Evolutionary conservation across 2,329 filamentous ascomycete species (phyloP), one percentile per base, ranked within the genome.

Genomic region (Alternaria infectoria): DNA sequence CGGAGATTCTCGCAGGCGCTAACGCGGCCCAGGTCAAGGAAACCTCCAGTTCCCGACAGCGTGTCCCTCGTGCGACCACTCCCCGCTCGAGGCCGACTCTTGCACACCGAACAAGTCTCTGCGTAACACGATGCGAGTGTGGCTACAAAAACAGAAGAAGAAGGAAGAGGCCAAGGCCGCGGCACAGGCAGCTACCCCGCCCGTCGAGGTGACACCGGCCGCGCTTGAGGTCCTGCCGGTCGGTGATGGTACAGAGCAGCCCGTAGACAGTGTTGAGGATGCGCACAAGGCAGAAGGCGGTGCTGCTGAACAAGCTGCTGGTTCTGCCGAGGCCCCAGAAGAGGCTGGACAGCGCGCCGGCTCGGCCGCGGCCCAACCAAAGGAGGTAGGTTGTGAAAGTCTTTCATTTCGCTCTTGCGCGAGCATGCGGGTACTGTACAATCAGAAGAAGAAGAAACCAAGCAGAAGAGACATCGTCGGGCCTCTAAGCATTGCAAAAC

Each of bases 51-150:
- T 93, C 79, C 93, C 97, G 80, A 85, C 88, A 8, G 90, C 89
- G 47, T 99, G 96, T 74, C 95, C 96, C 3, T 91, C 97, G 62
- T 99, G 96, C 86, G 92, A 94, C 68, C 96, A 99, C 78, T 91
- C 89, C 21, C 96, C 96, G 0, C 87, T 99, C 62, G 93, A 93
- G 26, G 88, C 91, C 50, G 92, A 93, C 64, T 91, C 96, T 69
- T 97, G 94, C 84, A 93, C 91, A 66, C 89, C 93, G 2, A 93
- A 97, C 80, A 97, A 97, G 78, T 89, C 91, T 26, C 84, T 98
- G n/a, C 90, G 96, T 69, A 96, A 92, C 25, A 99, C 96, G 2
- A 91, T 98, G 69, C 91, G 92, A 71, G 92, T 96, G 12, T 99
- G 97, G 76, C 82, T 99, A 52, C 92, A 94, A 74, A 97, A 97